phyloP scores from a whole-genome alignment of 371 early-diverging fungal genomes.

The Mortierella sp. region DNA sequence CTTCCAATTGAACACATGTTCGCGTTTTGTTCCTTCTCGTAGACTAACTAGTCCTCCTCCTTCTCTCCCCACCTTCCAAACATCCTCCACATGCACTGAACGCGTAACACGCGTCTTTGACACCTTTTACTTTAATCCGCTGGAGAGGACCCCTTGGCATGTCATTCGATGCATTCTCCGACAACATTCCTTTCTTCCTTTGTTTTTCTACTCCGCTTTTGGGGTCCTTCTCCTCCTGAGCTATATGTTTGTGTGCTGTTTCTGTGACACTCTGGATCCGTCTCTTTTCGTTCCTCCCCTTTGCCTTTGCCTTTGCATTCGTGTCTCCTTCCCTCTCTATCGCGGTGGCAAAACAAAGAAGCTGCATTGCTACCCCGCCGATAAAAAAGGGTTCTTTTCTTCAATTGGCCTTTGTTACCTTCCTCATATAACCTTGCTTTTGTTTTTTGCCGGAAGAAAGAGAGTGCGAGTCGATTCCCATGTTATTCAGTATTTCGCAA shows the following conservation, averaged over 20 bases:
- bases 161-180: neutral
- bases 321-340: neutral
- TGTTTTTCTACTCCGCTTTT: neutral
- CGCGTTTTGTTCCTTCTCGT: neutral
- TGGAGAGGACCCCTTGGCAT: neutral
- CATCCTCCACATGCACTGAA: too few relatives aligned
- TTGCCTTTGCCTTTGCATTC: too few relatives aligned
- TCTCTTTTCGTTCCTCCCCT: neutral
- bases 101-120: too few relatives aligned
- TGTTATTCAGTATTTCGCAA: too few relatives aligned
- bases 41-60: too few relatives aligned
- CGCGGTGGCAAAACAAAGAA: neutral
- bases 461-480: neutral
- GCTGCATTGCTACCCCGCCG: neutral
- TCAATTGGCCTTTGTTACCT: neutral
- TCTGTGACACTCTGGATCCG: neutral
- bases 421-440: neutral
- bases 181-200: neutral
- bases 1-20: neutral
- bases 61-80: too few relatives aligned
- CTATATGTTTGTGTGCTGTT: neutral
- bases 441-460: neutral
- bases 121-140: neutral
- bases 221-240: neutral
- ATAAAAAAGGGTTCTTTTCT: neutral